Base-by-base conservation (phyloP, 2,329 filamentous ascomycete genomes). In the Aureobasidium pullulans region DNA sequence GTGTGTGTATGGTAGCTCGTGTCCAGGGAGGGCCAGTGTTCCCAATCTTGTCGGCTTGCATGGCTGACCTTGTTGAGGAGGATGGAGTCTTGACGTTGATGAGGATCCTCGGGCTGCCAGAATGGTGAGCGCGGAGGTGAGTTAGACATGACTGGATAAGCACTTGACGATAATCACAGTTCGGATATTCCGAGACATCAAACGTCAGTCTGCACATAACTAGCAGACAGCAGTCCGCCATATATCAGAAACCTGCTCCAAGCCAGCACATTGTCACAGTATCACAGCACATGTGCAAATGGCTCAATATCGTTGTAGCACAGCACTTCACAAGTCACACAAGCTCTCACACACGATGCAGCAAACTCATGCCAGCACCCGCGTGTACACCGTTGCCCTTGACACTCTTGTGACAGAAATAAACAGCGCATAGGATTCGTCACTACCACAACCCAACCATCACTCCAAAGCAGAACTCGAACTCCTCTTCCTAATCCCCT, bases 401-500 rank as follows among this genome's bases (percentile, higher is more conserved):
- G 7, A 4, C 32, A 6, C 6, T n/a, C n/a, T 9, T 9, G n/a
- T 13, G 0, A 48, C 4, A 19, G 23, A 15, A 29, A 36, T 8
- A 13, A 37, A 28, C n/a, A 23, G 10, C 6, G 10, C 3, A 11
- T 42, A 34, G n/a, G 19, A 50, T 39, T 50, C 37, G 34, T 31
- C 23, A 50, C 39, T n/a, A 36, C 34, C 34, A 42, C 39, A 42
- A 42, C 16, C 39, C 10, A 42, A 13, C 34, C 8, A 42, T 28
- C 15, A 56, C 39, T 56, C 52, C 11, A 56, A 31, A 4, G 40
- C 52, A n/a, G 52, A 57, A n/a, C 32, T 40, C 54, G 54, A 57
- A 23, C 40, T 29, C 10, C 34, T 47, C 16, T 57, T 57, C 10
- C 43, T 47, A 7, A 57, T 57, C 7, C 54, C 53, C 28, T 23